phyloP scores from a whole-genome alignment of 2,329 filamentous ascomycete genomes.

The Botrytis medusae region DNA sequence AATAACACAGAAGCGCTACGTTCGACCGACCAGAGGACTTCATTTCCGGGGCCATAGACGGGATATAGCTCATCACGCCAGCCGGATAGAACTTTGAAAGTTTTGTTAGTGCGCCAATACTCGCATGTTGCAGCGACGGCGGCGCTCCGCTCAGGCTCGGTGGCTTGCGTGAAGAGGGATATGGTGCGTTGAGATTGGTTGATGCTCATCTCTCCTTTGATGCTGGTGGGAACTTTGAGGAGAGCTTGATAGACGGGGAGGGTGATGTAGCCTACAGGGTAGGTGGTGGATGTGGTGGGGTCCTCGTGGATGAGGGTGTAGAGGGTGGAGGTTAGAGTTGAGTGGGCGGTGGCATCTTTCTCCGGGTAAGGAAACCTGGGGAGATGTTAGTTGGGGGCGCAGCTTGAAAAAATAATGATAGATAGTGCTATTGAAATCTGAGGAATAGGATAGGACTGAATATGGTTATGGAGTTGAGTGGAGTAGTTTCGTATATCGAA shows the following conservation, averaged over 20 bases:
- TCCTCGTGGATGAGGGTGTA: constrained; percentile 63
- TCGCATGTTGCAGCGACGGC: constrained; percentile 56
- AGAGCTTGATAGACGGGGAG: constrained; percentile 52
- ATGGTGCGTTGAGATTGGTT: constrained; percentile 61
- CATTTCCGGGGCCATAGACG: constrained; percentile 63
- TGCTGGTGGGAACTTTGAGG: constrained; percentile 46
- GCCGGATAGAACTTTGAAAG: constrained; percentile 71
- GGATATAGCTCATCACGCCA: constrained; percentile 84
- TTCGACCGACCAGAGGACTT: constrained; percentile 73
- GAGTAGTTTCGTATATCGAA: not conserved
- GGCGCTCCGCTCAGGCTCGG: constrained; percentile 61
- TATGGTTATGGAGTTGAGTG: not conserved
- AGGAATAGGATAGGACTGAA: not conserved
- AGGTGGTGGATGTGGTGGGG: constrained; percentile 52
- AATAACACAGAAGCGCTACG: constrained; percentile 72
- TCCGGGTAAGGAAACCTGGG: constrained; percentile 75
- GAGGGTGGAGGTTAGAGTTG: constrained; percentile 57
- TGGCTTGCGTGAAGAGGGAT: constrained; percentile 56
- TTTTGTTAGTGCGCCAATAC: constrained; percentile 67
- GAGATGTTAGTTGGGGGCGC: constrained; percentile 19
- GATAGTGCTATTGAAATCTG: not conserved
- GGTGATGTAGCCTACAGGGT: constrained; percentile 63
- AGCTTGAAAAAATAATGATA: not conserved
- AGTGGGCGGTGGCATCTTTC: constrained; percentile 56
- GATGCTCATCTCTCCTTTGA: constrained; percentile 61